phyloP scores from a whole-genome alignment of 305 asterid species.

The Caryopteris hybrid region DNA sequence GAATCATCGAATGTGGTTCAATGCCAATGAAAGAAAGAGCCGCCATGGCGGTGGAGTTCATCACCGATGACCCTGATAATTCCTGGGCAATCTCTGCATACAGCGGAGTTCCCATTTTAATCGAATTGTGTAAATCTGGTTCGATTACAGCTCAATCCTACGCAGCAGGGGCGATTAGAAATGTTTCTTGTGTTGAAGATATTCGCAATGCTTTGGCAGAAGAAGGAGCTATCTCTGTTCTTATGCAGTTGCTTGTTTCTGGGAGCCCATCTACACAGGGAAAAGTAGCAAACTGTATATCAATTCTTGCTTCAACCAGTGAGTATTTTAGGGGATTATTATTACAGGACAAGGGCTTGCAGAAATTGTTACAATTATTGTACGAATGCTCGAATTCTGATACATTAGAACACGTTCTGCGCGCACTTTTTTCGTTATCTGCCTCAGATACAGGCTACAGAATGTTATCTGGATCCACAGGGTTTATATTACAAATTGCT shows the following conservation, averaged over 20 bases:
- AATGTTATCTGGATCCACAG: constrained; percentile 57
- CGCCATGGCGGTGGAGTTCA: constrained; percentile 70
- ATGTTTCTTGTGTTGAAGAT: constrained; percentile 60
- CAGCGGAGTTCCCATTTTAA: constrained; percentile 63
- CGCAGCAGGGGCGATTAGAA: constrained; percentile 69
- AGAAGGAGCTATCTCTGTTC: constrained; percentile 73
- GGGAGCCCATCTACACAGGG: constrained; percentile 57
- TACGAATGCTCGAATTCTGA: constrained; percentile 52
- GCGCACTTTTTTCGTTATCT: constrained; percentile 70
- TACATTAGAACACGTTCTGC: constrained; percentile 61
- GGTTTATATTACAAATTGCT: constrained; percentile 52
- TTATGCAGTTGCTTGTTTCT: constrained; percentile 57
- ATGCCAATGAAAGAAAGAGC: constrained; percentile 73
- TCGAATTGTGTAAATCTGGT: constrained; percentile 79
- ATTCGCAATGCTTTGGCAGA: constrained; percentile 62
- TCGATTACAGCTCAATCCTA: constrained; percentile 61
- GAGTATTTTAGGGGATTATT: constrained; percentile 49
- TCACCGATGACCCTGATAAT: constrained; percentile 72
- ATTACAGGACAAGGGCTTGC: constrained; percentile 61
- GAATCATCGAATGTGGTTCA: constrained; percentile 54
- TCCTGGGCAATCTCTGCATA: constrained; percentile 92
- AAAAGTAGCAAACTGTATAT: constrained; percentile 69
- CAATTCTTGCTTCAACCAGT: constrained; percentile 68
- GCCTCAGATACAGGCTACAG: constrained; percentile 52
- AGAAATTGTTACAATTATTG: constrained; percentile 53